phyloP scores from a whole-genome alignment of 305 asterid species.

The Solanum hybrid region DNA sequence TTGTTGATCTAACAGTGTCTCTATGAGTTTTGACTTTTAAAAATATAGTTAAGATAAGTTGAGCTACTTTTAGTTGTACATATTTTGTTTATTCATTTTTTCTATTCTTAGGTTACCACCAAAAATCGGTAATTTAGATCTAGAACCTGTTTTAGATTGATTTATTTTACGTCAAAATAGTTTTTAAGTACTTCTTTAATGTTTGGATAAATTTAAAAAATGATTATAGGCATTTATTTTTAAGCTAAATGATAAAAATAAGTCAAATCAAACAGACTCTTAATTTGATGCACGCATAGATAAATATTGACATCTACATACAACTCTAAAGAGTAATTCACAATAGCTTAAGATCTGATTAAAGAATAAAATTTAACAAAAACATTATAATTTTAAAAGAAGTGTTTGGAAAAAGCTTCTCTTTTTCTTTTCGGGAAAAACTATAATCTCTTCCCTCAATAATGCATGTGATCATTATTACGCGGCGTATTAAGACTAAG shows the following conservation, averaged over 20 bases:
- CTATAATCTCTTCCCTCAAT: not conserved
- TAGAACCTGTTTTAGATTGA: not conserved
- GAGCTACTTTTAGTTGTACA: not conserved
- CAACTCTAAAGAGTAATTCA: not conserved
- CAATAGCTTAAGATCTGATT: not conserved
- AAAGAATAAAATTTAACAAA: not conserved
- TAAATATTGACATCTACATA: not conserved
- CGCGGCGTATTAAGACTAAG: not conserved
- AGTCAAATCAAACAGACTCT: not conserved
- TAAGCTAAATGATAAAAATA: no score
- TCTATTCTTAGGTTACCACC: not conserved
- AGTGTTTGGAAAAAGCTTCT: not conserved
- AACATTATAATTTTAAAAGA: no score
- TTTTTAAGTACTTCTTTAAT: not conserved
- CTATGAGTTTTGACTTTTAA: not conserved
- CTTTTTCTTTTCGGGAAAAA: not conserved
- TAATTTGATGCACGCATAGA: not conserved
- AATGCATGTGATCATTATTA: not conserved
- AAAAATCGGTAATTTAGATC: not conserved
- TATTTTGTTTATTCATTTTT: not conserved
- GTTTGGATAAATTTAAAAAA: no score
- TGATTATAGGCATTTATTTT: no score
- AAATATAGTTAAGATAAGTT: conserved; percentile 1
- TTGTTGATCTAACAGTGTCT: conserved; percentile 3
- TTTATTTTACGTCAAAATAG: no score